These are phyloP conservation scores for Orbilia blumenaviensis DNA, from an alignment of 2,329 filamentous ascomycete genomes.

Conservation along the genomic window DNA sequence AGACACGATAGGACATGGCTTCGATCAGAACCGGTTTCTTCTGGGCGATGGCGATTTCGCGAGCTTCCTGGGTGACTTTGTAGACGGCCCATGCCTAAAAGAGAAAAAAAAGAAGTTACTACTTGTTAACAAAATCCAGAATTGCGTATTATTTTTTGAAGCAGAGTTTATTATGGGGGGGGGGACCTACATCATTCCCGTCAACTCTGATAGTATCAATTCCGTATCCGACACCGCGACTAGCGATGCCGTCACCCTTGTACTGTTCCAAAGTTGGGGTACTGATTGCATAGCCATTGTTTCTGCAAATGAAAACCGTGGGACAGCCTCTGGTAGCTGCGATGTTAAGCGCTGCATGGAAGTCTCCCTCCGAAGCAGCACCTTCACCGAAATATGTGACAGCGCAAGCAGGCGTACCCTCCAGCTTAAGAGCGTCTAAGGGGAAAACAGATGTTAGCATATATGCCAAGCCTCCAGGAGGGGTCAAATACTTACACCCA, in stretches of 20 bases:
- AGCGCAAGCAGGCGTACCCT: constrained; percentile 75
- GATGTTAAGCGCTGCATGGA: constrained; percentile 89
- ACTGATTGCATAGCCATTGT: constrained; percentile 91
- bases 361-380: constrained; percentile 88
- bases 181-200: constrained; percentile 73
- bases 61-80: constrained; percentile 79
- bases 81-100: constrained; percentile 78
- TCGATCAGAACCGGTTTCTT: constrained; percentile 77
- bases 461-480: not conserved
- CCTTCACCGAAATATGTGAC: constrained; percentile 91
- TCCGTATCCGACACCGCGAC: constrained; percentile 86
- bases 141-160: no score
- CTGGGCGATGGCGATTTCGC: constrained; percentile 78
- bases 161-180: no score
- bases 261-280: constrained; percentile 92
- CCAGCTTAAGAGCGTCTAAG: constrained; percentile 82
- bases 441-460: not conserved
- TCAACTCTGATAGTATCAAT: constrained; percentile 92
- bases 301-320: constrained; percentile 87
- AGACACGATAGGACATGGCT: constrained; percentile 97
- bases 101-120: not conserved
- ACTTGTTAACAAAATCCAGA: no score
- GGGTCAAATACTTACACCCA: constrained; percentile 63
- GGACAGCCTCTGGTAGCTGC: constrained; percentile 88
- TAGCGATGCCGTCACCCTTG: constrained; percentile 88